Percentiles rank a stretch among this genome's conserved stretches.
Conservation (phyloP, 805 yeast species). For the Clavispora vitiphila region DNA sequence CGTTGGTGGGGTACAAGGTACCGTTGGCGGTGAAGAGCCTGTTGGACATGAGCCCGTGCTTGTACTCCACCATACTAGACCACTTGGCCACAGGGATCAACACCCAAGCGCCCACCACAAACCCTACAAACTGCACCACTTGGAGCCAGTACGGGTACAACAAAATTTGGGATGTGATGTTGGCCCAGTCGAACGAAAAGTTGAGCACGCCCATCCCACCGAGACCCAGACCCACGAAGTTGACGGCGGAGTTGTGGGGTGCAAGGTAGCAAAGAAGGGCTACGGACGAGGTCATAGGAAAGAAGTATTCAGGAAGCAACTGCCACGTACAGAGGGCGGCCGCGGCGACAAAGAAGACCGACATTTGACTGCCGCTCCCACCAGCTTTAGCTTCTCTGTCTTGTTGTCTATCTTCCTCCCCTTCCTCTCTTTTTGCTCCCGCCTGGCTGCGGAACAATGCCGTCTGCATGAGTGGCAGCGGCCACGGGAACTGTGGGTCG, state of each 20-base stretch:
- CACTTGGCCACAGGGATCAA: conserved; percentile 45
- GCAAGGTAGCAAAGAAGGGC: conserved; percentile 48
- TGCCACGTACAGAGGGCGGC: conserved; percentile 32
- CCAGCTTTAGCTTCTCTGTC: too few species aligned
- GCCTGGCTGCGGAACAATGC: conserved; percentile 22
- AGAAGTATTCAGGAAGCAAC: conserved; percentile 43
- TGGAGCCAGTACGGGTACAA: conserved; percentile 50
- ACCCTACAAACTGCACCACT: conserved; percentile 43
- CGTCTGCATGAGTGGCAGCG: conserved; percentile 48
- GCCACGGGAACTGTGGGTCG: conserved; percentile 48
- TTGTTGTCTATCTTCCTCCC: neutral
- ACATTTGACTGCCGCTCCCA: conserved; percentile 23
- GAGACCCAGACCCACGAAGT: conserved; percentile 48
- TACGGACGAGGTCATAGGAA: conserved; percentile 46
- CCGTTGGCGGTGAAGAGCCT: conserved; percentile 35
- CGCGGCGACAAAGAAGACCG: conserved; percentile 32
- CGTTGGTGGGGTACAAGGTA: conserved; percentile 35
- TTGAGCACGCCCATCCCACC: conserved; percentile 50
- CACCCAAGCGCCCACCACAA: conserved; percentile 45
- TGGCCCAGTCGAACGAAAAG: conserved; percentile 49
- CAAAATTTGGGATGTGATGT: conserved; percentile 47
- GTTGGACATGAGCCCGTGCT: conserved; percentile 45
- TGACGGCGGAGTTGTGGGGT: conserved; percentile 34
- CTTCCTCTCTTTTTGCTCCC: neutral
- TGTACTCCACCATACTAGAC: conserved; percentile 26